Evolutionary conservation across 805 yeast genomes (phyloP), one percentile per base, ranked within the genome.

Genomic region (Myxozyma vanderwaltii): DNA sequence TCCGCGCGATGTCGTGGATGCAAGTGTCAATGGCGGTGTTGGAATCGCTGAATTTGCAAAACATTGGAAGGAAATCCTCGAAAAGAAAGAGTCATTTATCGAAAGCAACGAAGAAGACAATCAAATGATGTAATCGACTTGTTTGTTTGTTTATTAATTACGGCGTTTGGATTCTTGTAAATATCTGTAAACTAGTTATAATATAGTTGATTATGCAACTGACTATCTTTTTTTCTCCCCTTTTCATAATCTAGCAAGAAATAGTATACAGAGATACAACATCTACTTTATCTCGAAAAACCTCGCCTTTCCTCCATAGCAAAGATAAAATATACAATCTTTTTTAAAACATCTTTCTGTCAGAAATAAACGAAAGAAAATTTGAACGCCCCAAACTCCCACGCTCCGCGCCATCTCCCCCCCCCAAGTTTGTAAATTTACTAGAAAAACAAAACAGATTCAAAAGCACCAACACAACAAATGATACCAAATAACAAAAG

Each of bases 1-100:
- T 1, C 99, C 99, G 0, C 79, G 81, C 53, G 99, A 94, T 68
- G 83, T 94, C 21, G 87, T 94, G 3, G 94, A 90, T 70, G 96
- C 97, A 1, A 79, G 88, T 35, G 68, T 83, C 66, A 85, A 87
- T 65, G 81, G 91, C 0, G 67, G 67, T 13, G 77, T 79, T 21
- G 81, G 86, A 0, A 86, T 90, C 81, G 84, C 82, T 12, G 91
- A 86, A 51, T 74, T 88, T 63, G 83, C 88, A 0, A 77, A 77
- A 59, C 78, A 83, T 58, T 86, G 90, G 90, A 70, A 73, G 39
- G 79, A 79, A 49, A 59, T 79, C 43, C 51, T 67, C 27, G 53
- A 61, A 10, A 54, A 55, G 21, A 27, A 36, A 43, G 51, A 40
- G 17, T 29, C 47, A 17, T 23, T 21, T 13, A 24, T 29, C 27